A percentile compares a stretch with the other conserved stretches of the same genome.
Evolutionary conservation across 78 protist genomes (phyloP).

Genomic region (Chrysochromulina tobinii): DNA sequence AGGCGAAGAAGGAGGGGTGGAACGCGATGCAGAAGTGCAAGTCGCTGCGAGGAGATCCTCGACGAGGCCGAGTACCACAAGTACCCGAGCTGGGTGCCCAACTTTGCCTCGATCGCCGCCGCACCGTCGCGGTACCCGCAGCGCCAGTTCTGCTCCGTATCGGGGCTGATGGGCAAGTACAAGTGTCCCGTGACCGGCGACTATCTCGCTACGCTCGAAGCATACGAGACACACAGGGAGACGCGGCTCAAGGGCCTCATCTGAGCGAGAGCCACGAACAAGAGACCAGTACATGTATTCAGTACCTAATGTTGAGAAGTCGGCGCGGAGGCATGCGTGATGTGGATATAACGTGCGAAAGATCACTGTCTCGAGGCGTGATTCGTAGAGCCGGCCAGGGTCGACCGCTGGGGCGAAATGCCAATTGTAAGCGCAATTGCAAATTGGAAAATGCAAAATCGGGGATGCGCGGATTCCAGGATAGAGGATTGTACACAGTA

Average conservation of each 20-base stretch:
- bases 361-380: too few relatives aligned
- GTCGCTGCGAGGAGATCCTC: neutral
- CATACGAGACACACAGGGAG: neutral
- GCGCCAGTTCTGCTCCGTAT: neutral
- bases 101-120: neutral
- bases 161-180: neutral
- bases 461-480: too few relatives aligned
- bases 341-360: too few relatives aligned
- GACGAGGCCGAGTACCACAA: slow-evolving; percentile 19
- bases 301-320: too few relatives aligned
- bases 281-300: too few relatives aligned
- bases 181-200: slow-evolving; percentile 20
- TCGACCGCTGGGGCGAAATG: too few relatives aligned
- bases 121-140: neutral
- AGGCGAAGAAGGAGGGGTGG: neutral
- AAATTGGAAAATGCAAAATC: too few relatives aligned
- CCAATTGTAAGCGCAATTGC: too few relatives aligned
- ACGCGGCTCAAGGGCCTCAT: slow-evolving; percentile 5
- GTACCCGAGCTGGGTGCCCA: slow-evolving; percentile 10
- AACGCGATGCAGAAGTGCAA: neutral
- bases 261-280: too few relatives aligned
- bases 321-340: too few relatives aligned
- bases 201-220: neutral
- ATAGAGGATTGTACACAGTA: too few relatives aligned
- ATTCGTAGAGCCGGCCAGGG: too few relatives aligned